Conservation (phyloP, 352 stramenopile genomes). For the Albugo laibachii region DNA sequence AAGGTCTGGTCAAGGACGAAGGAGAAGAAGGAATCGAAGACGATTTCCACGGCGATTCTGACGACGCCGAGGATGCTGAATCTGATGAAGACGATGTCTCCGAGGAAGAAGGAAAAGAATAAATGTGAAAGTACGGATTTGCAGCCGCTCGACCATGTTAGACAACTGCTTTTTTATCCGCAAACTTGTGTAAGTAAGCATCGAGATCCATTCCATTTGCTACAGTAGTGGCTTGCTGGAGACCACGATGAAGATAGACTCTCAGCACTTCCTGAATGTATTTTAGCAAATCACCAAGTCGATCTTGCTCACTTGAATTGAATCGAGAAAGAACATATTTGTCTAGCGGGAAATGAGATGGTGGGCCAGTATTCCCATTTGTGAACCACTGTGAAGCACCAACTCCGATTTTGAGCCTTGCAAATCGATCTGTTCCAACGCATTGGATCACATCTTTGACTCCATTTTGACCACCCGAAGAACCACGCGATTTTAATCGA, state of each 20-base stretch:
- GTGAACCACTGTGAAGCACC: conserved; percentile 62
- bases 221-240: conserved; percentile 41
- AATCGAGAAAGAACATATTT: conserved; percentile 66
- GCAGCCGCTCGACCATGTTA: too few species aligned
- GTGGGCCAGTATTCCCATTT: conserved; percentile 34
- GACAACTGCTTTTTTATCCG: too few species aligned
- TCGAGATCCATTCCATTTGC: conserved; percentile 65
- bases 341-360: conserved; percentile 61
- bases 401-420: conserved; percentile 61
- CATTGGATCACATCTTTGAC: conserved; percentile 75
- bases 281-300: conserved; percentile 27
- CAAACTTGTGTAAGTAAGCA: conserved; percentile 15
- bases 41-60: conserved; percentile 13
- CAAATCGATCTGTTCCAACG: conserved; percentile 56
- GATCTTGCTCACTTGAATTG: conserved; percentile 57
- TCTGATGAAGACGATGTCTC: conserved; percentile 13
- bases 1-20: conserved; percentile 39
- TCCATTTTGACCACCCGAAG: conserved; percentile 60
- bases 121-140: neutral
- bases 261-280: conserved; percentile 64
- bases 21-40: conserved; percentile 24
- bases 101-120: conserved; percentile 5
- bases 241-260: conserved; percentile 57
- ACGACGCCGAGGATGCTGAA: conserved; percentile 13
- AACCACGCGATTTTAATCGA: conserved; percentile 63